Evolutionary conservation across 1,284 basidiomycete genomes (phyloP).

Genomic region (Quambalaria eucalypti): DNA sequence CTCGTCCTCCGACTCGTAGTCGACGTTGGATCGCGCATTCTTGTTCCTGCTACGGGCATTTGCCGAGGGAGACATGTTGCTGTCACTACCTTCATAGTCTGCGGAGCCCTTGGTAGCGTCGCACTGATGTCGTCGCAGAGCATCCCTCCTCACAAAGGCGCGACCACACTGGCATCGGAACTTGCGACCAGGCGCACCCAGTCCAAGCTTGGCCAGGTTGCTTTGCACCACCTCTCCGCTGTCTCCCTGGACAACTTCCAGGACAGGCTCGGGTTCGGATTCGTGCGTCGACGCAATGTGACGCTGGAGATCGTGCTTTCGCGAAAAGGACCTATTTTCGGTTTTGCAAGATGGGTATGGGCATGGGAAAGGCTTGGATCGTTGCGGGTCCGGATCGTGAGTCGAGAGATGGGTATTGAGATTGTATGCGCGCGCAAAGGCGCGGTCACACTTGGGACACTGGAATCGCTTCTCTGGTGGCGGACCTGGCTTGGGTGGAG

Average conservation of each 20-base stretch:
- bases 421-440: constrained; percentile 81
- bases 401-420: constrained; percentile 82
- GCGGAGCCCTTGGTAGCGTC: constrained; percentile 3
- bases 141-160: constrained; percentile 40
- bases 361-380: constrained; percentile 73
- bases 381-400: constrained; percentile 64
- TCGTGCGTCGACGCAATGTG: constrained; percentile 73
- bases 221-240: constrained; percentile 15
- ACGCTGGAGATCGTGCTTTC: constrained; percentile 77
- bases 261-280: constrained; percentile 34
- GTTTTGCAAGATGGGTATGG: constrained; percentile 61
- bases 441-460: constrained; percentile 50
- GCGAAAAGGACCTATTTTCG: constrained; percentile 67
- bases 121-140: constrained; percentile 35
- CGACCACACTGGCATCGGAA: constrained; percentile 38
- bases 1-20: neutral
- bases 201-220: constrained; percentile 29
- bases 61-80: neutral
- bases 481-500: neutral
- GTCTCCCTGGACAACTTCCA: constrained; percentile 15
- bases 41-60: neutral
- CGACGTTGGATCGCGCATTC: too few relatives aligned
- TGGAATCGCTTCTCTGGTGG: constrained; percentile 31
- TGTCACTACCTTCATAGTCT: neutral
- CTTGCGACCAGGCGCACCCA: constrained; percentile 39